Conservation (phyloP, 495 filamentous ascomycete species). For the Aspergillus coremiiformis region DNA sequence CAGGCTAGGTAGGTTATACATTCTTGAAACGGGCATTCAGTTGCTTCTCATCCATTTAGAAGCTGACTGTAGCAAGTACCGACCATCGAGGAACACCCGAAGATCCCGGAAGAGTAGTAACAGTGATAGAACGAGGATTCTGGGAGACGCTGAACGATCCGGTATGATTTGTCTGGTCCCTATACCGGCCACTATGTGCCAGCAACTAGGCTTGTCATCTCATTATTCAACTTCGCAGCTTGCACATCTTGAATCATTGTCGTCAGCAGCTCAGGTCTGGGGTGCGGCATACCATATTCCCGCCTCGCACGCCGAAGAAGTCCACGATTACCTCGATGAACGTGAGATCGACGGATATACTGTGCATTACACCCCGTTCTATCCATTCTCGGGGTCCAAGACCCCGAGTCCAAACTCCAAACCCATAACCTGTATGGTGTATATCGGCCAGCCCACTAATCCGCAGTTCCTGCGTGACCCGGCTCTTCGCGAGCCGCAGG, state of each 20-base stretch:
- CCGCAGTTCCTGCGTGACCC: slow-evolving; percentile 69
- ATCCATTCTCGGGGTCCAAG: slow-evolving; percentile 35
- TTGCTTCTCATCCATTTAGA: neutral
- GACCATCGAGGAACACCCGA: slow-evolving; percentile 91
- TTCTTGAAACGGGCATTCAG: neutral
- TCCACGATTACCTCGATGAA: slow-evolving; percentile 86
- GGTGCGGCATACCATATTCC: slow-evolving; percentile 90
- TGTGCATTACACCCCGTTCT: slow-evolving; percentile 80
- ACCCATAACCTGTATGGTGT: slow-evolving; percentile 62
- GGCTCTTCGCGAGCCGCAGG: slow-evolving; percentile 69
- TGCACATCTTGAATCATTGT: slow-evolving; percentile 27
- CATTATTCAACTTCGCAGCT: slow-evolving; percentile 15
- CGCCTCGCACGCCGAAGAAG: slow-evolving; percentile 62
- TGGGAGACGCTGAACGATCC: slow-evolving; percentile 74
- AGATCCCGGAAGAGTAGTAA: slow-evolving; percentile 85
- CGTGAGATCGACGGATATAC: slow-evolving; percentile 96
- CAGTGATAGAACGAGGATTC: slow-evolving; percentile 71
- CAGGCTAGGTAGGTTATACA: slow-evolving; percentile 29
- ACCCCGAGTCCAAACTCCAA: neutral
- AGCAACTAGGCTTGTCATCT: neutral
- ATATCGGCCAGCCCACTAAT: slow-evolving; percentile 91
- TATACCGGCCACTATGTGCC: neutral
- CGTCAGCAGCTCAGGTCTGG: slow-evolving; percentile 63
- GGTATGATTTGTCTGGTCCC: slow-evolving; percentile 13
- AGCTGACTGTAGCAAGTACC: slow-evolving; percentile 42